These are phyloP conservation scores for Colletotrichum incanum DNA, from an alignment of 2,329 filamentous ascomycete genomes.

Conservation along the genomic window DNA sequence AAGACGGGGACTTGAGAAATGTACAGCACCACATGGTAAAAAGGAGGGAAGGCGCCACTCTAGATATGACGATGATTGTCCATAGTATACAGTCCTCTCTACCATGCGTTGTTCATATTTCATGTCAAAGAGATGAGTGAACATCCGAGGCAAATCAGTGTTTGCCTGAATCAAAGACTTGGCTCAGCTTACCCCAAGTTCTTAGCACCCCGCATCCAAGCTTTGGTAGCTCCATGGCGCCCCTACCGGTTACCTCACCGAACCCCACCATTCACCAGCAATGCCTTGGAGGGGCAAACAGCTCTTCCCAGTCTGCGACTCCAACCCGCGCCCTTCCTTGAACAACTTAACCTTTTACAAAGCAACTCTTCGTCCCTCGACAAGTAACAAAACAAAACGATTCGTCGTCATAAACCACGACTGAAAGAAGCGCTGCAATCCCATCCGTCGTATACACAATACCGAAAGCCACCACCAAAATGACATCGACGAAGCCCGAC, in stretches of 20 bases:
- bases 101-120: not conserved
- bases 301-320: slow-evolving; percentile 12
- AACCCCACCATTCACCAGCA: slow-evolving; percentile 25
- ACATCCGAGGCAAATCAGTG: too few species aligned
- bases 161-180: not conserved
- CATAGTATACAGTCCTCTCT: not conserved
- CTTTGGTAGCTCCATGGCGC: slow-evolving; percentile 6
- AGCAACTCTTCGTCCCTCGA: not conserved
- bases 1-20: not conserved
- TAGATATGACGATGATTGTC: not conserved
- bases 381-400: not conserved
- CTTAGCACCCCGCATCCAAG: slow-evolving; percentile 35
- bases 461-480: slow-evolving; percentile 3
- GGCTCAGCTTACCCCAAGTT: slow-evolving; percentile 27
- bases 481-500: slow-evolving; percentile 57
- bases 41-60: not conserved
- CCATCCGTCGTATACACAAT: not conserved
- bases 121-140: not conserved
- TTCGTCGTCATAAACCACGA: not conserved
- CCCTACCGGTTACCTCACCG: slow-evolving; percentile 35
- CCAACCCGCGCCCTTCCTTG: not conserved
- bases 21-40: not conserved
- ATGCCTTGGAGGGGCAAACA: slow-evolving; percentile 29
- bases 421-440: not conserved
- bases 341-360: slow-evolving; percentile 1